Evolutionary conservation across 805 yeast genomes (phyloP).

Genomic region (Pichia membranifaciens): DNA sequence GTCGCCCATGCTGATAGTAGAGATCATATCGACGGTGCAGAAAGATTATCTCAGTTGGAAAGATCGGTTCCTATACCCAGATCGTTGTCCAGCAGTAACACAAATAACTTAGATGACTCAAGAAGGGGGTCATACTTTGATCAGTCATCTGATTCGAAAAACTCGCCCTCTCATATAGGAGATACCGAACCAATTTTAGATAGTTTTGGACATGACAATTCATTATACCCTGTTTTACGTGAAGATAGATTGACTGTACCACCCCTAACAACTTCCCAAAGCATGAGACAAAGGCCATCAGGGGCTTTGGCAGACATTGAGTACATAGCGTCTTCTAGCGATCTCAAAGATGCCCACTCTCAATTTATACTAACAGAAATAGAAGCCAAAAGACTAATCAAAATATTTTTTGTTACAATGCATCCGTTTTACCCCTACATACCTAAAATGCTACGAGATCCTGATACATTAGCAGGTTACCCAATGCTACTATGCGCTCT

Average conservation of each 20-base stretch:
- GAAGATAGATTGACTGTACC: constrained; percentile 36
- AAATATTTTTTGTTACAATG: constrained; percentile 65
- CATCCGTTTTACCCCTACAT: constrained; percentile 89
- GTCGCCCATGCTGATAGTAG: constrained; percentile 64
- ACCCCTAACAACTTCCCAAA: constrained; percentile 35
- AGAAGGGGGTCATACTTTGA: not conserved
- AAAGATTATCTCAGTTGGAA: constrained; percentile 44
- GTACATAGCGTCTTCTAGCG: constrained; percentile 46
- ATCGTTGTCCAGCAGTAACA: constrained; percentile 2
- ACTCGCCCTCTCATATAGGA: not conserved
- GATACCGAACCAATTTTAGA: constrained; percentile 20
- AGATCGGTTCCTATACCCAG: constrained; percentile 10
- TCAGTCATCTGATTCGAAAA: not conserved
- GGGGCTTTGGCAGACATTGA: constrained; percentile 52
- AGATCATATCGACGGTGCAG: constrained; percentile 51
- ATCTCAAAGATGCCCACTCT: not conserved
- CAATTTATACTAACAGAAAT: constrained; percentile 45
- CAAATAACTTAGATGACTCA: not conserved
- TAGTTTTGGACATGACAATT: constrained; percentile 26
- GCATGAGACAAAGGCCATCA: constrained; percentile 43
- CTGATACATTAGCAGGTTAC: constrained; percentile 62
- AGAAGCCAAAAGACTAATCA: constrained; percentile 54
- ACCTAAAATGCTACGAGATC: constrained; percentile 65
- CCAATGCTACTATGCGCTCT: constrained; percentile 80
- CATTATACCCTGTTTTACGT: constrained; percentile 21